Conservation (phyloP, 1,139 yeast species). For the Kurtzmaniella quercitrusa region DNA sequence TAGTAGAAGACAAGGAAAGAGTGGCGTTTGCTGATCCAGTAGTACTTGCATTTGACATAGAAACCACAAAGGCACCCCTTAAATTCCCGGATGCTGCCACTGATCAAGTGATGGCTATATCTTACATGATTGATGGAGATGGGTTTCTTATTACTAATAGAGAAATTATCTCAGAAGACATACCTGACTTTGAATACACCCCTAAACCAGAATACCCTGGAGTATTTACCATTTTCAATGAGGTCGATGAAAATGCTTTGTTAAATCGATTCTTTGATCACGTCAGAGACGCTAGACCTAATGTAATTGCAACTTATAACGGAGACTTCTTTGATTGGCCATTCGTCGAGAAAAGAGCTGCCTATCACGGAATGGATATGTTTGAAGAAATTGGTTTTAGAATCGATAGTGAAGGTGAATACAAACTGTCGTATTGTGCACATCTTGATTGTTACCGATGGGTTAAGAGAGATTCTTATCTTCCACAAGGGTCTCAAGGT, state of each 20-base stretch:
- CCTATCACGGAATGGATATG: slow-evolving; percentile 82
- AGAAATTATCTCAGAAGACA: slow-evolving; percentile 90
- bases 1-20: slow-evolving; percentile 65
- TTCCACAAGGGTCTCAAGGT: slow-evolving; percentile 99
- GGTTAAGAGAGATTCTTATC: slow-evolving; percentile 97
- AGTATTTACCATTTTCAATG: slow-evolving; percentile 83
- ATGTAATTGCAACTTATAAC: slow-evolving; percentile 94
- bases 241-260: slow-evolving; percentile 74
- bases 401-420: slow-evolving; percentile 85
- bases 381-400: slow-evolving; percentile 93
- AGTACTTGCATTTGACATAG: slow-evolving; percentile 94
- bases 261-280: slow-evolving; percentile 83
- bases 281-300: slow-evolving; percentile 80
- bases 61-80: slow-evolving; percentile 93
- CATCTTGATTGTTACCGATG: slow-evolving; percentile 98
- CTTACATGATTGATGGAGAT: slow-evolving; percentile 98
- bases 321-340: slow-evolving; percentile 99
- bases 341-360: slow-evolving; percentile 84
- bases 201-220: slow-evolving; percentile 98
- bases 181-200: slow-evolving; percentile 94
- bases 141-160: slow-evolving; percentile 92
- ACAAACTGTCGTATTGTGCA: slow-evolving; percentile 85
- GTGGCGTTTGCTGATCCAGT: slow-evolving; percentile 98
- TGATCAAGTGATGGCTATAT: slow-evolving; percentile 99
- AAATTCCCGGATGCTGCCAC: slow-evolving; percentile 90